phyloP scores from a whole-genome alignment of 2,329 filamentous ascomycete species.

The Venturia effusa region DNA sequence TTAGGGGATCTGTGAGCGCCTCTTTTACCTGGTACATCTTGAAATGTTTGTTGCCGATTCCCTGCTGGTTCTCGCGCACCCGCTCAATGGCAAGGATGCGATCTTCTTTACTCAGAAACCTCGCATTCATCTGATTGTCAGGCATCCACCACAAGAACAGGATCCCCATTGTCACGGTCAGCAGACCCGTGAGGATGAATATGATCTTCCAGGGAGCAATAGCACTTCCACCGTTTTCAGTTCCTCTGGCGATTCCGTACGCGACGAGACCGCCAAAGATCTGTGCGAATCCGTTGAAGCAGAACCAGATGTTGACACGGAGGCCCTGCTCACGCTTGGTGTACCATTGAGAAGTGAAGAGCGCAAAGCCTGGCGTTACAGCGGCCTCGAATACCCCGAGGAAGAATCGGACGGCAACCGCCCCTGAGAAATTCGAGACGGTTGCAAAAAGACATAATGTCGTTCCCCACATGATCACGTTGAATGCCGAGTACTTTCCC shows the following conservation, averaged over 20 bases:
- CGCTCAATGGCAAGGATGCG: conserved; percentile 58
- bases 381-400: conserved; percentile 58
- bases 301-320: conserved; percentile 57
- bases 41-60: conserved; percentile 60
- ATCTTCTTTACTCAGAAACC: conserved; percentile 55
- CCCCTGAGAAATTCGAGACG: conserved; percentile 47
- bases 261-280: conserved; percentile 53
- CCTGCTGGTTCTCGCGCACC: conserved; percentile 64
- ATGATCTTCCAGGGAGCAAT: conserved; percentile 57
- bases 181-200: conserved; percentile 34
- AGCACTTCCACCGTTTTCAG: conserved; percentile 41
- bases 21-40: conserved; percentile 56
- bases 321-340: conserved; percentile 57
- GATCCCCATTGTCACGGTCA: conserved; percentile 31
- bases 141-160: conserved; percentile 39
- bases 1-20: conserved; percentile 45
- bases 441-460: conserved; percentile 53
- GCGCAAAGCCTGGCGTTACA: conserved; percentile 54
- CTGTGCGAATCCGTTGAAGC: conserved; percentile 52
- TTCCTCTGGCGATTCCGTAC: conserved; percentile 51
- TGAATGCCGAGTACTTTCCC: conserved; percentile 55
- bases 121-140: conserved; percentile 49
- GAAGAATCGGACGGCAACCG: conserved; percentile 55
- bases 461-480: conserved; percentile 53
- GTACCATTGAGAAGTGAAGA: conserved; percentile 63